Evolutionary conservation across 2,329 filamentous ascomycete genomes (phyloP).

Genomic region (Phialocephala subalpina): DNA sequence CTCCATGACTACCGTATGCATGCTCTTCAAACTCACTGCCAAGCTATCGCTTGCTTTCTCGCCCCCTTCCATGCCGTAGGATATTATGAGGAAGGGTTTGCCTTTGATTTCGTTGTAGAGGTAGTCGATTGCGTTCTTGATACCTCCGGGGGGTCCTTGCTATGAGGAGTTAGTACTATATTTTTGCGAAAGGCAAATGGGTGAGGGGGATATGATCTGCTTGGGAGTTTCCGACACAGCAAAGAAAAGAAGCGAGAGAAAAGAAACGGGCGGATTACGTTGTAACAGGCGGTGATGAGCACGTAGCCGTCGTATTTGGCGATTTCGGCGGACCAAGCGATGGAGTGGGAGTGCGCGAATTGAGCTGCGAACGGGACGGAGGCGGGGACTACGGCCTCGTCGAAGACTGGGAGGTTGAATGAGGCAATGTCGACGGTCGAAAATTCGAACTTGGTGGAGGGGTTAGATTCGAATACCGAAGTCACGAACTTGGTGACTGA

Average conservation of each 20-base stretch:
- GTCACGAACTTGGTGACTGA: conserved; percentile 24
- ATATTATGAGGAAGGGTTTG: conserved; percentile 61
- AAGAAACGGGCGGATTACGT: too few species aligned
- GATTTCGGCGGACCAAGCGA: conserved; percentile 55
- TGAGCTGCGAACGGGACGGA: conserved; percentile 47
- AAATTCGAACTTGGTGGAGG: conserved; percentile 33
- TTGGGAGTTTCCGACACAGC: too few species aligned
- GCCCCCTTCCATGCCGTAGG: conserved; percentile 59
- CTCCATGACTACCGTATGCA: conserved; percentile 45
- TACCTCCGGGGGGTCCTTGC: conserved; percentile 57
- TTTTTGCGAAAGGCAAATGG: too few species aligned
- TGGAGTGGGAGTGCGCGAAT: conserved; percentile 52
- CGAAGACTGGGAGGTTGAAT: conserved; percentile 53
- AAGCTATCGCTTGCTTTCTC: conserved; percentile 42
- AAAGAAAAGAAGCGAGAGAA: too few species aligned
- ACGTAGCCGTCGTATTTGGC: conserved; percentile 55
- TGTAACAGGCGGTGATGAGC: conserved; percentile 63
- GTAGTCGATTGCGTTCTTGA: conserved; percentile 71
- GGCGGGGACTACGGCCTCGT: conserved; percentile 51
- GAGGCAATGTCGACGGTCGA: conserved; percentile 47
- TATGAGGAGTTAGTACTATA: too few species aligned
- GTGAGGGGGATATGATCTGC: too few species aligned
- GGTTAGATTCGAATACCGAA: conserved; percentile 12
- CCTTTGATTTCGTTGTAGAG: conserved; percentile 64
- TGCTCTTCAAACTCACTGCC: conserved; percentile 38